Evolutionary conservation across 169 alveolate genomes (phyloP), one percentile per base, ranked within the genome.

Genomic region (Eimeria tenella): DNA sequence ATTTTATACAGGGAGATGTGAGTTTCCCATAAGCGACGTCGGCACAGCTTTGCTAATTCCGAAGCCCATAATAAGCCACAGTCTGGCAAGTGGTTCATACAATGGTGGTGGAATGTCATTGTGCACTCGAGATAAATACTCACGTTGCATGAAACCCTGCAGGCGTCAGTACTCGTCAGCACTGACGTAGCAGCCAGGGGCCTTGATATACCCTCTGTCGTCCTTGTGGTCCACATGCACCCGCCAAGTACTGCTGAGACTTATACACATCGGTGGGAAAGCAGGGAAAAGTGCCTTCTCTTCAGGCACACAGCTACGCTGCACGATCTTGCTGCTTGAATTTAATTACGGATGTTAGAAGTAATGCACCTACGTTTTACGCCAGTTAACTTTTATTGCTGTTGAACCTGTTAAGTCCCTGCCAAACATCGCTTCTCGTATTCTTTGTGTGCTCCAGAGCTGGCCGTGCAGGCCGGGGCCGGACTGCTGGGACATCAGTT

Each of bases 121-220:
- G 65, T 13, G 2, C 68, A 58, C 21, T 31, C 42, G 42, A 2
- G 68, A 10, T 58, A 58, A 58, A 58, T 10, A 58, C 11, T 58
- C 3, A 58, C 42, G 42, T 31, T 31, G 42, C 42, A 31, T 79
- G 71, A n/a, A n/a, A 23, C 60, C 50, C 23, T 53, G 58, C 91
- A 91, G 95, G 92, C 86, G 3, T 79, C 95, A 31, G 94, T 99
- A 62, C 97, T 99, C 94, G 98, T 99, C 31, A 99, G 99, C 31
- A 99, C 99, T 15, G 99, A 99, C 95, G 99, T 99, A 5, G 99
- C 99, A 1, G 98, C 99, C 68, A 97, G 99, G 84, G 99, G 99
- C 8, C 94, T 99, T 42, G 99, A 99, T 96, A 98, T 99, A 42
- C 96, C 95, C 17, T 62, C 89, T 31, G 94, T 95, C 77, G 95